Conservation (phyloP, 192 early-diverging fungal species). For the Coemansia sp. region DNA sequence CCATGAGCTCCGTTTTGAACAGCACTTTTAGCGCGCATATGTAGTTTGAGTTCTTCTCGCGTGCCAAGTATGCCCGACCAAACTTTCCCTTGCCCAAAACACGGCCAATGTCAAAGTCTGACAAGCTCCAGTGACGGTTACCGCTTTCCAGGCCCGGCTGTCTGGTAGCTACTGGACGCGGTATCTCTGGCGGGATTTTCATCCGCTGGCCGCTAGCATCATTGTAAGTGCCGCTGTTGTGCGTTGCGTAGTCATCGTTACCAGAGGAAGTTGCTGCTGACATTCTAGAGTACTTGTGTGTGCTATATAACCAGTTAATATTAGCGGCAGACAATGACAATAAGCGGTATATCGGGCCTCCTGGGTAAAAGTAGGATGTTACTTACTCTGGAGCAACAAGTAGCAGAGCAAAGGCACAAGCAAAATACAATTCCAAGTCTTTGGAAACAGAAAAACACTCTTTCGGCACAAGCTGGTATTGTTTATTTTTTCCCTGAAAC, state of each 20-base stretch:
- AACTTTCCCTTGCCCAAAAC: conserved; percentile 94
- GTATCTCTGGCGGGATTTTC: conserved; percentile 2
- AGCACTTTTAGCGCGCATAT: conserved; percentile 92
- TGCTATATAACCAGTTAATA: too few species aligned
- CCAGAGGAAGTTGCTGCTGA: background rate
- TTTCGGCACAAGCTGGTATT: background rate
- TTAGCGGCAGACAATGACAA: too few species aligned
- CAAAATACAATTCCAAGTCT: too few species aligned
- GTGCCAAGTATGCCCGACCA: conserved; percentile 89
- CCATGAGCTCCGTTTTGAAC: conserved; percentile 77
- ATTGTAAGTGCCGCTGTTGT: background rate
- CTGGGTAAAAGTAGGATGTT: too few species aligned
- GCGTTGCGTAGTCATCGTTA: background rate
- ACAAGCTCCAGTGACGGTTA: conserved; percentile 54
- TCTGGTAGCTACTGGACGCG: background rate
- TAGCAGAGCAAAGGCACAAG: too few species aligned
- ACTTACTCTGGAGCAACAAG: too few species aligned
- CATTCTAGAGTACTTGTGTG: too few species aligned
- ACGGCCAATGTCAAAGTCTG: conserved; percentile 90
- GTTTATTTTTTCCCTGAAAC: background rate
- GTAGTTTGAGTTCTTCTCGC: conserved; percentile 81
- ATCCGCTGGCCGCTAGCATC: background rate
- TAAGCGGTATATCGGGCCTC: too few species aligned
- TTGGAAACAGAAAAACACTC: too few species aligned
- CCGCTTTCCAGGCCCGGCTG: background rate